A percentile compares a stretch with the other conserved stretches of the same genome.
These are phyloP conservation scores for Tylopilus rubrobrunneus DNA, from an alignment of 768 basidiomycete genomes.

Conservation along the genomic window DNA sequence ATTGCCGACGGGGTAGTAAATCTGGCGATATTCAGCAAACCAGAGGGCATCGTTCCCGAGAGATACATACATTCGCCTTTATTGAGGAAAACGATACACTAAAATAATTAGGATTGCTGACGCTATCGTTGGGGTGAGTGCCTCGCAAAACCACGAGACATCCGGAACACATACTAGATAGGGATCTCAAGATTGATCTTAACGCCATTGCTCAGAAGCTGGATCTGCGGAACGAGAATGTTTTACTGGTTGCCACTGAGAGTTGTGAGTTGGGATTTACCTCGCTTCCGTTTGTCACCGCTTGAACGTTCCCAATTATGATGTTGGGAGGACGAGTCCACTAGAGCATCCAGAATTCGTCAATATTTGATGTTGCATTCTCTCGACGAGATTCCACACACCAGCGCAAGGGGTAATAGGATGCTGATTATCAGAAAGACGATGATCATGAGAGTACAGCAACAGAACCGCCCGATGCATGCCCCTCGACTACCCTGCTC, in stretches of 20 bases:
- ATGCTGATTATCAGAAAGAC: slow-evolving; percentile 66
- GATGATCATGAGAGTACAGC: slow-evolving; percentile 65
- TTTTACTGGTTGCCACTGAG: slow-evolving; percentile 18
- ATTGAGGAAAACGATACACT: slow-evolving; percentile 61
- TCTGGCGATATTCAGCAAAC: slow-evolving; percentile 34
- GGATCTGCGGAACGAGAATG: slow-evolving; percentile 28
- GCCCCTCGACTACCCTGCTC: slow-evolving; percentile 54
- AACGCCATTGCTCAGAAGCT: slow-evolving; percentile 41
- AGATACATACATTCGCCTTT: slow-evolving; percentile 47
- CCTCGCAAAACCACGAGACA: neutral
- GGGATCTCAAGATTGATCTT: slow-evolving; percentile 59
- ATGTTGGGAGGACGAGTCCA: slow-evolving; percentile 77
- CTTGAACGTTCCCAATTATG: slow-evolving; percentile 46
- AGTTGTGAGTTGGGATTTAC: slow-evolving; percentile 33
- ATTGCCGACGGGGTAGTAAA: slow-evolving; percentile 73
- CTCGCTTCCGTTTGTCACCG: slow-evolving; percentile 38
- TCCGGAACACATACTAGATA: slow-evolving; percentile 49
- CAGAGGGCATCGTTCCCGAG: neutral
- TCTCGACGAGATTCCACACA: slow-evolving; percentile 32
- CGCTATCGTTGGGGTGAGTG: slow-evolving; percentile 39
- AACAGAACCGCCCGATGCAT: slow-evolving; percentile 68
- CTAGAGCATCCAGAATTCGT: slow-evolving; percentile 34
- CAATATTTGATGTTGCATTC: neutral
- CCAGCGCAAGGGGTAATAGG: slow-evolving; percentile 62
- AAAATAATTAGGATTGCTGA: slow-evolving; percentile 82